phyloP scores from a whole-genome alignment of 352 stramenopile genomes.

The Globisporangium middletonii region DNA sequence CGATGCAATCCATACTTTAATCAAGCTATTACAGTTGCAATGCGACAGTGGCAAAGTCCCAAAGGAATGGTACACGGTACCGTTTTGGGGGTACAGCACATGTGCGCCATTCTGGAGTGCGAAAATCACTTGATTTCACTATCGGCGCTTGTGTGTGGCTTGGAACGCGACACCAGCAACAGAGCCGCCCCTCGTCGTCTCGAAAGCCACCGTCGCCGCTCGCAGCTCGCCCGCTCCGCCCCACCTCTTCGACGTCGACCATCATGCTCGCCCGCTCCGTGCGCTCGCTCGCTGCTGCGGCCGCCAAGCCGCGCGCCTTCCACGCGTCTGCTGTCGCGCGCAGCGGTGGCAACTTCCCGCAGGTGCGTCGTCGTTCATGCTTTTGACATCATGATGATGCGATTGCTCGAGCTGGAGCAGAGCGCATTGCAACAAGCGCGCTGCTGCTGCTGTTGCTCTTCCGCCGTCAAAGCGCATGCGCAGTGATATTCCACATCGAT shows the following conservation, averaged over 20 bases:
- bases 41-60: slow-evolving; percentile 1
- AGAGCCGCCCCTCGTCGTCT: not conserved
- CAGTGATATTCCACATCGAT: not conserved
- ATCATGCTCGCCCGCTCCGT: slow-evolving; percentile 59
- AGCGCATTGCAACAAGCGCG: not conserved
- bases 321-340: slow-evolving; percentile 40
- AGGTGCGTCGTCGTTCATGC: slow-evolving; percentile 8
- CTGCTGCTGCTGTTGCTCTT: no score
- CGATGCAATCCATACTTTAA: not conserved
- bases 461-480: no score
- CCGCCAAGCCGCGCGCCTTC: slow-evolving; percentile 26
- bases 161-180: not conserved
- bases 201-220: not conserved
- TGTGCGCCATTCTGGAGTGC: no score
- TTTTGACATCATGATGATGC: not conserved
- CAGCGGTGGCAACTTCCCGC: slow-evolving; percentile 26
- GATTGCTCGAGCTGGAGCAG: not conserved
- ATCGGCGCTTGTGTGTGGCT: not conserved
- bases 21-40: not conserved
- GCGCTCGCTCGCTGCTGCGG: slow-evolving; percentile 30
- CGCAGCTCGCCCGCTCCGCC: not conserved
- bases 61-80: not conserved
- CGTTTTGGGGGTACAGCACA: not conserved
- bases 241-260: slow-evolving; percentile 5
- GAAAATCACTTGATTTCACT: no score